Conservation (phyloP, 1,284 basidiomycete genomes). For the Apiotrichum veenhuisii region DNA sequence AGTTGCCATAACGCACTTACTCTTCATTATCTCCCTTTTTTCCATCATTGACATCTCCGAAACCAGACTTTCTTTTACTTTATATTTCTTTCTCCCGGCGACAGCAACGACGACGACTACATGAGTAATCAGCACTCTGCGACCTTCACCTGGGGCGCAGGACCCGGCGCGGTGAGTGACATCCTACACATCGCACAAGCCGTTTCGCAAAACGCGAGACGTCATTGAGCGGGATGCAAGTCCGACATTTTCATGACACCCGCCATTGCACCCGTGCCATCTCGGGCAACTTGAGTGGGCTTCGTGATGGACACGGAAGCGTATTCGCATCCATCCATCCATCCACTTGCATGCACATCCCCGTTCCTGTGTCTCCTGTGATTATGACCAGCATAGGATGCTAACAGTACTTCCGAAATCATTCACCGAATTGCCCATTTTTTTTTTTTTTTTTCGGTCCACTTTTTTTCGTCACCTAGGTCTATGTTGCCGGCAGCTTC, state of each 20-base stretch:
- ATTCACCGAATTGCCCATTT: too few relatives aligned
- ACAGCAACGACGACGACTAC: constrained; percentile 1
- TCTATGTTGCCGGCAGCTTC: constrained; percentile 47
- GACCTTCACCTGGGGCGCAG: constrained; percentile 45
- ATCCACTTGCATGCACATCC: background rate
- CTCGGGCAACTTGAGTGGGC: background rate
- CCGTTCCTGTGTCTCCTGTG: background rate
- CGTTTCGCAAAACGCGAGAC: background rate
- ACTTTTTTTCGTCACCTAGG: constrained; percentile 22
- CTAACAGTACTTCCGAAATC: background rate
- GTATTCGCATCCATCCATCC: background rate
- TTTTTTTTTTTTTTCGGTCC: too few relatives aligned
- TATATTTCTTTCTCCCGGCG: background rate
- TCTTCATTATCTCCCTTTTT: constrained; percentile 9
- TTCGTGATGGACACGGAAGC: background rate
- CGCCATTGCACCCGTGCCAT: background rate
- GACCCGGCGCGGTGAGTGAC: constrained; percentile 38
- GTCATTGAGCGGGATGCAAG: background rate
- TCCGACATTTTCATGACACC: background rate
- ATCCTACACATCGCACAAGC: background rate
- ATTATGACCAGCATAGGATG: background rate
- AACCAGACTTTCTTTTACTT: constrained; percentile 4
- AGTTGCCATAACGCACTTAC: background rate
- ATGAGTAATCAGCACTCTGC: constrained; percentile 30
- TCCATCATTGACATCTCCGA: constrained; percentile 16